These are phyloP conservation scores for Neurospora sp. DNA, from an alignment of 495 filamentous ascomycete species.

Conservation along the genomic window DNA sequence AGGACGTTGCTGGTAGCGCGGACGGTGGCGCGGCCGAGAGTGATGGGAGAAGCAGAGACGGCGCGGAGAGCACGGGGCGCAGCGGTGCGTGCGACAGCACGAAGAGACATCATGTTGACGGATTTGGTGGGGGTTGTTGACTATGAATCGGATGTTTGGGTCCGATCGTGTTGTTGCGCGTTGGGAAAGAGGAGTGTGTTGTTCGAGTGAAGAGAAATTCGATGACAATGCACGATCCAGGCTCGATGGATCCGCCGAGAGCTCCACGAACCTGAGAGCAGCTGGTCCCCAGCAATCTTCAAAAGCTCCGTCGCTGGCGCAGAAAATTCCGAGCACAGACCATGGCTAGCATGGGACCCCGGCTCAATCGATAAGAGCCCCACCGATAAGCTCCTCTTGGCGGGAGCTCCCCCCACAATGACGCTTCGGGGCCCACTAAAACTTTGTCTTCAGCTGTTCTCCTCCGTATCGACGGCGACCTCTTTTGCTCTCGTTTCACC, in stretches of 20 bases:
- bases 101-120: constrained; percentile 65
- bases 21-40: constrained; percentile 29
- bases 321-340: not conserved
- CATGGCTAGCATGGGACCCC: not conserved
- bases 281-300: not conserved
- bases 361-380: not conserved
- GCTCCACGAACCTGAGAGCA: not conserved
- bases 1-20: constrained; percentile 19
- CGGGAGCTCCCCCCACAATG: not conserved
- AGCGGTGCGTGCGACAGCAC: constrained; percentile 53
- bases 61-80: constrained; percentile 60
- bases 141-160: not conserved
- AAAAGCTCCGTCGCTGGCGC: not conserved
- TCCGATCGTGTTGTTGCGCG: constrained; percentile 3
- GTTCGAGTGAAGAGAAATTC: not conserved
- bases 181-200: constrained; percentile 1
- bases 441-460: not conserved
- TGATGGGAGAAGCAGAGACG: constrained; percentile 42
- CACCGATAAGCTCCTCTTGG: not conserved
- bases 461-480: not conserved
- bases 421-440: not conserved
- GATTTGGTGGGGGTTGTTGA: not conserved
- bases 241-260: not conserved
- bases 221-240: not conserved
- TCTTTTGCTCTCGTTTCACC: not conserved